A percentile compares a stretch with the other conserved stretches of the same genome.
Conservation (phyloP, 2,329 filamentous ascomycete species). For the Fusarium sp. region DNA sequence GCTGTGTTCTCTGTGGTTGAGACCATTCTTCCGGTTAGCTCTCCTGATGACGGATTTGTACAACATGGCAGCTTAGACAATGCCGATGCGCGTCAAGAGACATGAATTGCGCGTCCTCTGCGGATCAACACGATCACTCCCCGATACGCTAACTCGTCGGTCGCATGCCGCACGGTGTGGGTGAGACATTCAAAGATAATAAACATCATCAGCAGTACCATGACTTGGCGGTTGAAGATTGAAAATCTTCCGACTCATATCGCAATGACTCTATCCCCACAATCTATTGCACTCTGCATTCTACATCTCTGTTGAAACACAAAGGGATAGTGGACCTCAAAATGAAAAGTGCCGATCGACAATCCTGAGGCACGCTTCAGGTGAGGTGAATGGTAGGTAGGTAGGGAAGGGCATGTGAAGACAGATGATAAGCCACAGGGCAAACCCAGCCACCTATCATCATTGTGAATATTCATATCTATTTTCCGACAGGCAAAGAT, state of each 20-base stretch:
- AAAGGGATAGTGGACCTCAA: not conserved
- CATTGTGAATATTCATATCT: not conserved
- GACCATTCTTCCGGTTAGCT: slow-evolving; percentile 15
- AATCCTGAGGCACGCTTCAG: slow-evolving; percentile 1
- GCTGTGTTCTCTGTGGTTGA: slow-evolving; percentile 6
- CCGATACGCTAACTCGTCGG: slow-evolving; percentile 23
- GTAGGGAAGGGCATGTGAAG: slow-evolving; percentile 20
- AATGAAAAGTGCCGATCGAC: not conserved
- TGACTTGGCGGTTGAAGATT: not conserved
- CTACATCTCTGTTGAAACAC: not conserved
- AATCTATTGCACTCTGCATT: not conserved
- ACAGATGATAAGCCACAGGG: not conserved
- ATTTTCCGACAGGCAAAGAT: slow-evolving; percentile 5
- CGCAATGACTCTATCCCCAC: not conserved
- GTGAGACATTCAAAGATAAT: slow-evolving; percentile 9
- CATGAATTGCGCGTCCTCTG: slow-evolving; percentile 39
- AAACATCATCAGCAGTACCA: not conserved
- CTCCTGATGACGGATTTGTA: slow-evolving; percentile 13
- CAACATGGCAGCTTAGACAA: slow-evolving; percentile 30
- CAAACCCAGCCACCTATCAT: slow-evolving; percentile 1
- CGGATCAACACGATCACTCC: slow-evolving; percentile 28
- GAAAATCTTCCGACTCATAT: slow-evolving; percentile 1
- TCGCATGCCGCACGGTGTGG: slow-evolving; percentile 20
- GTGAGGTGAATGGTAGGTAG: not conserved
- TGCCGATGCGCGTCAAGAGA: slow-evolving; percentile 32